Conservation (phyloP, 441 rosid species). For the Corymbia citriodora region DNA sequence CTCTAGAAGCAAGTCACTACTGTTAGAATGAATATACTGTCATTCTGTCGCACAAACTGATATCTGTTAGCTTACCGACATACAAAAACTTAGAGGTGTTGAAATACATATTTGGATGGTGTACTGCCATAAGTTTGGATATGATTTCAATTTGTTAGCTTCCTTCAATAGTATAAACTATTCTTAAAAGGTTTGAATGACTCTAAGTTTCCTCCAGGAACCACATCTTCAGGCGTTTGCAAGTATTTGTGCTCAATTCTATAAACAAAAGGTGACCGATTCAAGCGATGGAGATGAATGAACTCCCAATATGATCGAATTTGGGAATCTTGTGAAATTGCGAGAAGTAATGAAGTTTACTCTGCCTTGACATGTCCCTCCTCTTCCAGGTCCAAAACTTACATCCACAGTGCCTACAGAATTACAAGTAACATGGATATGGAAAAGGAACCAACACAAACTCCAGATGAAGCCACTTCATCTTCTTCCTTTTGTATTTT, state of each 20-base stretch:
- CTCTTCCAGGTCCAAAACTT: too few relatives aligned
- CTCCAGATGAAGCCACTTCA: too few relatives aligned
- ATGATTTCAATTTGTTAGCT: background rate
- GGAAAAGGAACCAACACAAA: too few relatives aligned
- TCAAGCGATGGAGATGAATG: background rate
- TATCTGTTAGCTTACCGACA: background rate
- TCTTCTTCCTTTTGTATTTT: too few relatives aligned
- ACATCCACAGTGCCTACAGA: too few relatives aligned
- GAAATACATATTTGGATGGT: background rate
- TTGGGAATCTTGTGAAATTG: background rate
- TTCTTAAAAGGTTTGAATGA: background rate
- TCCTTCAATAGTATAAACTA: background rate
- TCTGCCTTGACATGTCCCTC: too few relatives aligned
- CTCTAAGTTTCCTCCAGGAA: background rate
- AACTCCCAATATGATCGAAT: background rate
- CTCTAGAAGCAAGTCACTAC: background rate
- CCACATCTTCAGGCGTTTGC: background rate
- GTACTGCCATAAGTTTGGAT: background rate
- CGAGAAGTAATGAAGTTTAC: too few relatives aligned
- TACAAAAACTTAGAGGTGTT: background rate
- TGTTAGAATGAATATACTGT: background rate
- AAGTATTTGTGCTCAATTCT: background rate
- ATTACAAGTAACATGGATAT: too few relatives aligned
- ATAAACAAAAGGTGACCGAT: background rate
- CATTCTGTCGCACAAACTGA: background rate